phyloP scores from a whole-genome alignment of 768 basidiomycete species.

The Suillus hirtellus region DNA sequence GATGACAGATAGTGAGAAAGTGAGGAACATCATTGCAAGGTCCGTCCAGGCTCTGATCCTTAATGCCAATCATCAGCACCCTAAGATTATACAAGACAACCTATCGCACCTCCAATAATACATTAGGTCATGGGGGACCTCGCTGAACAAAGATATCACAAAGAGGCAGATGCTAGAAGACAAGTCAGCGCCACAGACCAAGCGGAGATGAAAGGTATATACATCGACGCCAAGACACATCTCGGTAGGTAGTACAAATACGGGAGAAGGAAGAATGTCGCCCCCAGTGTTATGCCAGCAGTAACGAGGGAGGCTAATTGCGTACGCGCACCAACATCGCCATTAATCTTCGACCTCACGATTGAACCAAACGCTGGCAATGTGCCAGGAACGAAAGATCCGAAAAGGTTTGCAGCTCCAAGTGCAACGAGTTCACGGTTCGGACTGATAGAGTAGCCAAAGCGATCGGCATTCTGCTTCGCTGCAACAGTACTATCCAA shows the following conservation, averaged over 20 bases:
- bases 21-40: constrained; percentile 80
- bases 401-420: constrained; percentile 74
- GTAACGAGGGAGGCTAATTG: constrained; percentile 88
- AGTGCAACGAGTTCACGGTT: constrained; percentile 96
- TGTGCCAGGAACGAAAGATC: constrained; percentile 83
- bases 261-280: constrained; percentile 89
- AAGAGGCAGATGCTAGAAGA: constrained; percentile 73
- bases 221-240: constrained; percentile 89
- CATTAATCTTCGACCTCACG: constrained; percentile 88
- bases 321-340: constrained; percentile 82
- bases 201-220: constrained; percentile 29
- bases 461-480: constrained; percentile 86
- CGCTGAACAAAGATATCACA: constrained; percentile 79
- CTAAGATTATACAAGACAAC: background rate
- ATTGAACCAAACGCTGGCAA: constrained; percentile 93
- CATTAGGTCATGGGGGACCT: constrained; percentile 82
- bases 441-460: constrained; percentile 85
- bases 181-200: constrained; percentile 15
- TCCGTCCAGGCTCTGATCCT: constrained; percentile 96
- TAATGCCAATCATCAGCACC: constrained; percentile 9
- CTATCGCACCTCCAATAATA: constrained; percentile 77
- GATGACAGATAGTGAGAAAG: constrained; percentile 83
- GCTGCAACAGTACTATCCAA: constrained; percentile 95
- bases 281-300: constrained; percentile 70
- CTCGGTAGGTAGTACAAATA: constrained; percentile 86